Evolutionary conservation across 345 rosid genomes (phyloP).

Genomic region (Sonneratia caseolaris): DNA sequence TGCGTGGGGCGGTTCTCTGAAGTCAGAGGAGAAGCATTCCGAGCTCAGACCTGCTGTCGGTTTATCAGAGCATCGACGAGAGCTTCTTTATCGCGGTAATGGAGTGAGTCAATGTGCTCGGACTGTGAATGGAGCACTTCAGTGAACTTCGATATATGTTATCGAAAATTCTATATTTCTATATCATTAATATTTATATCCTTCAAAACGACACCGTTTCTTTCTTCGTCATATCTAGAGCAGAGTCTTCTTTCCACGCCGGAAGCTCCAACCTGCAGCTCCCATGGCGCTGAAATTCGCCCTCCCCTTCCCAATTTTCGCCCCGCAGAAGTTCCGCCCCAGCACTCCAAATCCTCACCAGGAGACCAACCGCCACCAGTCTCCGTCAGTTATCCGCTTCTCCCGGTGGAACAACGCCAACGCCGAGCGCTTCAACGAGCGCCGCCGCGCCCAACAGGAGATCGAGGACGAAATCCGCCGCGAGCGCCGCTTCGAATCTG

Average conservation of each 20-base stretch:
- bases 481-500: conserved; percentile 52
- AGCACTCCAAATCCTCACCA: conserved; percentile 10
- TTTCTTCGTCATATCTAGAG: background rate
- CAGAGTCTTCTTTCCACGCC: background rate
- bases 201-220: background rate
- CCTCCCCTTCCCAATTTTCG: conserved; percentile 52
- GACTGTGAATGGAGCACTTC: background rate
- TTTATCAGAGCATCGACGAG: background rate
- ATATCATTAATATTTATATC: background rate
- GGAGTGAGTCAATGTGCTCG: background rate
- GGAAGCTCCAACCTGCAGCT: background rate
- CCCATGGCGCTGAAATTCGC: conserved; percentile 44
- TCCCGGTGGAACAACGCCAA: conserved; percentile 78
- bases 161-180: background rate
- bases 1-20: background rate
- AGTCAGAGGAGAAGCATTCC: background rate
- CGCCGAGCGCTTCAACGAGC: conserved; percentile 54
- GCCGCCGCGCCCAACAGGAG: conserved; percentile 50
- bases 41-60: conserved; percentile 3
- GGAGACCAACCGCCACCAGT: conserved; percentile 18
- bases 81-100: background rate
- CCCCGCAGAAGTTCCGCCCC: conserved; percentile 25
- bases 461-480: conserved; percentile 69
- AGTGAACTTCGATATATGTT: background rate
- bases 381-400: conserved; percentile 43